Evolutionary conservation across 169 alveolate genomes (phyloP), one percentile per base, ranked within the genome.

Genomic region (Plasmodium blacklocki): DNA sequence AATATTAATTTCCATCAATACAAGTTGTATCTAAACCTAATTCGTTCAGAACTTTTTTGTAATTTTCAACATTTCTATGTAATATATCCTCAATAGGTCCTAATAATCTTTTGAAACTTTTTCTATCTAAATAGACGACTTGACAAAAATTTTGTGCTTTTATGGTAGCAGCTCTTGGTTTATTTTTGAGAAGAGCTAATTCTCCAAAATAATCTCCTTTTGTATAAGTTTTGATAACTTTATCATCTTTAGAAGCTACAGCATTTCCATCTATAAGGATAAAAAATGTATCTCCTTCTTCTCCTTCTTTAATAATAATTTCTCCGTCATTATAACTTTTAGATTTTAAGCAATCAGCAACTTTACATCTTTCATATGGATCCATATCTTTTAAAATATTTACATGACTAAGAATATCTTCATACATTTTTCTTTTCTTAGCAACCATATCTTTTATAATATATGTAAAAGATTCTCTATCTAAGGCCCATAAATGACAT

Each of bases 181-280:
- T 96, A 68, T 97, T 96, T 58, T 95, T 97, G 3, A 98, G 63
- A 32, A 98, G 93, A 58, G 99, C 99, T 39, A 98, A 91, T 92
- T 98, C 99, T n/a, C 99, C 99, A 93, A 98, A 98, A 93, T 97
- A 97, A 73, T 97, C 99, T 1, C 99, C 99, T 88, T 72, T 54
- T 26, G 29, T 83, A 88, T 97, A 97, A 49, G 95, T 92, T 88
- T 96, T 96, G 15, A 98, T 98, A 52, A 94, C 96, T 4, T 93
- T 74, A 94, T 92, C 68, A 96, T 97, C 94, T 96, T 98, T 56
- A 96, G 87, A 95, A 0, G 99, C 99, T 62, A 94, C 95, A 32
- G 99, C 99, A 18, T 94, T 89, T 23, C 99, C 99, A 74, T 97
- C 98, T 76, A 95, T 26, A 11, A 86, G 19, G 93, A 98, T 95